Percentiles rank a stretch among this genome's conserved stretches.
Evolutionary conservation across 192 early-diverging fungal species (phyloP).

Genomic region (Linderina pennispora): DNA sequence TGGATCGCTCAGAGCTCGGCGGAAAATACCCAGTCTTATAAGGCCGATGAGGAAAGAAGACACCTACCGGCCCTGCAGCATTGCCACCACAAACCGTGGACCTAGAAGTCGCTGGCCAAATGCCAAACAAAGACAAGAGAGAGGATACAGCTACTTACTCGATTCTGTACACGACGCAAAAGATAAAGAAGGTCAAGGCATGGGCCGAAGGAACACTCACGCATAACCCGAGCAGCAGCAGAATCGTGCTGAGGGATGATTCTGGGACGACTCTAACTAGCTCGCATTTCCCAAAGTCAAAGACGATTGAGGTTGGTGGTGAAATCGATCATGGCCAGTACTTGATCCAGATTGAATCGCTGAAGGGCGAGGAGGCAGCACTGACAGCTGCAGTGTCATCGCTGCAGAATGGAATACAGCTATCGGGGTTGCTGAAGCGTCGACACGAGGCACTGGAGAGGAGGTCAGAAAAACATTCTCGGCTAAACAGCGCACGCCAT

Average conservation of each 20-base stretch:
- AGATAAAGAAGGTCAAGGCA: constrained; percentile 39
- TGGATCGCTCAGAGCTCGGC: not conserved
- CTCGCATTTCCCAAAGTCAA: constrained; percentile 14
- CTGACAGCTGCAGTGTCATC: not conserved
- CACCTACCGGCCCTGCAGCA: not conserved
- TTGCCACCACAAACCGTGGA: no score
- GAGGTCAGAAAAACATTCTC: no score
- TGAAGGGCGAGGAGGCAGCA: constrained; percentile 5
- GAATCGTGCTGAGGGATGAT: constrained; percentile 19
- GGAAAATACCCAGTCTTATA: constrained; percentile 25
- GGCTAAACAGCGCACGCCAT: no score
- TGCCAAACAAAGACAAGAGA: no score
- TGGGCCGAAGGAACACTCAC: constrained; percentile 36
- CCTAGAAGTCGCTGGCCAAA: not conserved
- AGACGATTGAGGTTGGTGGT: constrained; percentile 16
- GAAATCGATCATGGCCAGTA: constrained; percentile 33
- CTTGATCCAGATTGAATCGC: constrained; percentile 29
- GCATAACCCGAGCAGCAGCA: constrained; percentile 4
- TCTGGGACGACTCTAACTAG: constrained; percentile 18
- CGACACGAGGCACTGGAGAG: constrained; percentile 12
- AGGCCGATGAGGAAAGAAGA: constrained; percentile 25
- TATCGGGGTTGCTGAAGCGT: constrained; percentile 18
- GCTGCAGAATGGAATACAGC: constrained; percentile 6
- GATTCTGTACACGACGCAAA: constrained; percentile 40
- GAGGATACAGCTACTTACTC: constrained; percentile 11